Evolutionary conservation across 192 early-diverging fungal species (phyloP).

Genomic region (Chytriomyces confervae): DNA sequence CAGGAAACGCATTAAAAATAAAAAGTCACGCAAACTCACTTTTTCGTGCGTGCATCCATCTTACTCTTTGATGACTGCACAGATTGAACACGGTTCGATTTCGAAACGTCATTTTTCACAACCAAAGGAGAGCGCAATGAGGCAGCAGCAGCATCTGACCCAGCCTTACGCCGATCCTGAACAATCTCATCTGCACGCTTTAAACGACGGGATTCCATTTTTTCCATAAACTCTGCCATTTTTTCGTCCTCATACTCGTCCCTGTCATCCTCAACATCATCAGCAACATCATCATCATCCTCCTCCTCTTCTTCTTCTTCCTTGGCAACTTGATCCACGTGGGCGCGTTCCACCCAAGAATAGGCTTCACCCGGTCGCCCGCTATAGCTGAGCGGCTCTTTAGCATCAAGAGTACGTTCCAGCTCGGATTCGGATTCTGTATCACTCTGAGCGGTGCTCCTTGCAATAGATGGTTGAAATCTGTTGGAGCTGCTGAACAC

Average conservation of each 20-base stretch:
- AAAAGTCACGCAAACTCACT: not conserved
- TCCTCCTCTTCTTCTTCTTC: not conserved
- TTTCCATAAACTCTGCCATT: too few species aligned
- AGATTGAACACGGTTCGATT: too few species aligned
- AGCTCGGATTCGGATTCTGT: conserved; percentile 1
- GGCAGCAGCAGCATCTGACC: not conserved
- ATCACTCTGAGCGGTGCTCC: not conserved
- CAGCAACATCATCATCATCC: not conserved
- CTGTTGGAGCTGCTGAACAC: too few species aligned
- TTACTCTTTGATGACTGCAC: not conserved
- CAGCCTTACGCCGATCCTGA: not conserved
- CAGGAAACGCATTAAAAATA: not conserved
- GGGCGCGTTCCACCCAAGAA: conserved; percentile 25
- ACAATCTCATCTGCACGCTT: conserved; percentile 21
- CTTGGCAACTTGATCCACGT: conserved; percentile 17
- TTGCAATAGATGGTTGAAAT: too few species aligned
- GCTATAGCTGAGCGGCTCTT: not conserved
- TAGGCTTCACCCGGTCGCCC: not conserved
- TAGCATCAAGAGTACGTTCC: conserved; percentile 30
- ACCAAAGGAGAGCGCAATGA: not conserved
- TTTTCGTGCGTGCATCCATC: not conserved
- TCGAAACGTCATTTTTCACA: too few species aligned
- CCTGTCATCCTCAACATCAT: not conserved
- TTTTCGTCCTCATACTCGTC: too few species aligned
- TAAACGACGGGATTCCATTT: not conserved